A percentile compares a stretch with the other conserved stretches of the same genome.
Conservation (phyloP, 2,329 filamentous ascomycete species). For the Xylaria digitata region DNA sequence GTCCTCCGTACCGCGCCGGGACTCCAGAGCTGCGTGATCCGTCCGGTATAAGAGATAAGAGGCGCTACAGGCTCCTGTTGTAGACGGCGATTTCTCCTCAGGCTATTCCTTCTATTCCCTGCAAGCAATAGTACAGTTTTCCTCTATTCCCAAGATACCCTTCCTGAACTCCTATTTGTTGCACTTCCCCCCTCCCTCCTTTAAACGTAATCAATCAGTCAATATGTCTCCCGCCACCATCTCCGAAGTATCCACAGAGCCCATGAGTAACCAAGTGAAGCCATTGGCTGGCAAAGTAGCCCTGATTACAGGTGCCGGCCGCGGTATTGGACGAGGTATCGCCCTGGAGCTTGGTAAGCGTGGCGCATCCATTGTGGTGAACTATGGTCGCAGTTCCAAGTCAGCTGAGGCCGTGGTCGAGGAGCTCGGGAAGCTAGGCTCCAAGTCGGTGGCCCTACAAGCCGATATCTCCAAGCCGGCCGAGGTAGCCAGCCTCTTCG, state of each 20-base stretch:
- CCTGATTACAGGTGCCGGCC: slow-evolving; percentile 72
- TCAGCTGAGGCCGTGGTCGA: slow-evolving; percentile 68
- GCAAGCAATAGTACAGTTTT: slow-evolving; percentile 3
- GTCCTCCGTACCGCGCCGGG: slow-evolving; percentile 29
- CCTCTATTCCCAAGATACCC: not conserved
- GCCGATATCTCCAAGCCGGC: slow-evolving; percentile 72
- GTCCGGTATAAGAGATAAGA: slow-evolving; percentile 39
- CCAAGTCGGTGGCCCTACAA: slow-evolving; percentile 68
- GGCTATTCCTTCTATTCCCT: not conserved
- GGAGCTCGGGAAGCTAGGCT: slow-evolving; percentile 66
- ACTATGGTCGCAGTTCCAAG: slow-evolving; percentile 69
- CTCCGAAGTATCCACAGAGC: slow-evolving; percentile 30
- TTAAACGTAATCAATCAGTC: slow-evolving; percentile 30
- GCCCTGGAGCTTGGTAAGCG: slow-evolving; percentile 74
- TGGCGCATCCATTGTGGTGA: slow-evolving; percentile 73
- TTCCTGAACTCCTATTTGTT: not conserved
- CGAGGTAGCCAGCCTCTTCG: slow-evolving; percentile 72
- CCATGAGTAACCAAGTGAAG: slow-evolving; percentile 47
- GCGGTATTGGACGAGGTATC: slow-evolving; percentile 74
- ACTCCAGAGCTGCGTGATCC: slow-evolving; percentile 16
- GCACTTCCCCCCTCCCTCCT: not conserved
- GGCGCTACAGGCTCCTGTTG: not conserved
- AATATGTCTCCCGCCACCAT: slow-evolving; percentile 50
- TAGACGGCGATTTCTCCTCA: slow-evolving; percentile 4
- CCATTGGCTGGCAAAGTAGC: slow-evolving; percentile 65